These are phyloP conservation scores for Pythium scleroteichum DNA, from an alignment of 352 stramenopile genomes.

Conservation along the genomic window DNA sequence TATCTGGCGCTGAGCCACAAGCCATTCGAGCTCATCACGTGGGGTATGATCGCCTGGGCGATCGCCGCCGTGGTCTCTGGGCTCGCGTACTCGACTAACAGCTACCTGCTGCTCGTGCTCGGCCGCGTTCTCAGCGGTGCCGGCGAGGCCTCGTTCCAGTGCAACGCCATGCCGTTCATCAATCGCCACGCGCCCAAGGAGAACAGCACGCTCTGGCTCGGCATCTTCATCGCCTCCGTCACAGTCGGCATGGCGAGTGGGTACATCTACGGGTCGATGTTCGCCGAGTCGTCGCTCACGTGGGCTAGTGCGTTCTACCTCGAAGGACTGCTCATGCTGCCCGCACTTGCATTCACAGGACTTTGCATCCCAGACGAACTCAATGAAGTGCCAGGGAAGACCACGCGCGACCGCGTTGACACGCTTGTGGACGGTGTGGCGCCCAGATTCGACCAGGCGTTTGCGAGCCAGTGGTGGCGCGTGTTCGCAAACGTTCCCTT, in stretches of 20 bases:
- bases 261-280: constrained; percentile 74
- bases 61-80: constrained; percentile 85
- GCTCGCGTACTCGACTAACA: constrained; percentile 67
- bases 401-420: background rate
- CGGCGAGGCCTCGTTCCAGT: constrained; percentile 93
- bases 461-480: constrained; percentile 30
- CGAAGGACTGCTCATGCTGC: constrained; percentile 79
- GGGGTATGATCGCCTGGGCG: constrained; percentile 90
- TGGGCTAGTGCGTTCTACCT: constrained; percentile 88
- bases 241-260: constrained; percentile 88
- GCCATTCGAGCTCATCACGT: constrained; percentile 90
- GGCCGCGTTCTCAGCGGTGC: constrained; percentile 89
- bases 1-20: constrained; percentile 85
- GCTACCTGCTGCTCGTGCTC: constrained; percentile 88
- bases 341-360: constrained; percentile 46
- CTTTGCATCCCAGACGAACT: constrained; percentile 38
- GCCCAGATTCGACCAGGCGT: constrained; percentile 15
- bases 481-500: constrained; percentile 37
- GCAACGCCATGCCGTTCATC: constrained; percentile 92
- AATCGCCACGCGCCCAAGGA: constrained; percentile 78
- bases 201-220: constrained; percentile 87
- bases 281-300: constrained; percentile 56
- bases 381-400: background rate
- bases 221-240: constrained; percentile 92
- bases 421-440: background rate